Evolutionary conservation across 1,284 basidiomycete genomes (phyloP), one percentile per base, ranked within the genome.

Genomic region (Abortiporus biennis): DNA sequence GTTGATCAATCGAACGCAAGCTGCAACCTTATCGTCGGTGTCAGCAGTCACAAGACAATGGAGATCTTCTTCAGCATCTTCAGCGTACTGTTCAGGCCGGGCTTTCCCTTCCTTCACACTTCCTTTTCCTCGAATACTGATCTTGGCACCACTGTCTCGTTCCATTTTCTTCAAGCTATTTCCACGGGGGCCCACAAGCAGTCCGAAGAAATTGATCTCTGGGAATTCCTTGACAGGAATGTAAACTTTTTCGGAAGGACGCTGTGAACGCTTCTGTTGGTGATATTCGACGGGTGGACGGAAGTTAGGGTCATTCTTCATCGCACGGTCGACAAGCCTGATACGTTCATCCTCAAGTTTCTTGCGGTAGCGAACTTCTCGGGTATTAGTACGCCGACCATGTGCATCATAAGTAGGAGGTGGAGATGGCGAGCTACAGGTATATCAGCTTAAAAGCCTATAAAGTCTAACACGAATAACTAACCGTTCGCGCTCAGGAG

Each of bases 91-190:
- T 60, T 94, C 94, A 34, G 89, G 87, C 48, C 92, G 78, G 38
- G 91, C 90, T 66, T 99, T 99, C 47, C 96, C 96, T 64, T 98
- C 93, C 68, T 99, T 99, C 37, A 99, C 93, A 62, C 90, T 93
- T 36, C 96, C 96, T 67, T 97, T 98, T 42, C 96, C 96, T 49
- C 96, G 81, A 54, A 99, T 99, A 52, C 88, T 92, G 57, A 99
- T 99, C 68, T 99, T 99, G 15, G 96, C 96, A 20, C 96, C 96
- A 57, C 87, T 92, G 56, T 99, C 92, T 43, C 90, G 75, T 67
- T 99, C 96, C 96, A 99, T 99, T 65, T 92, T 94, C 76, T 99
- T 99, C 71, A 99, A 69, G 67, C 92, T 95, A 64, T 99, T 99
- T 37, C 96, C 96, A 57, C 96, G 87, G 55, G 96, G 96, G 31